phyloP scores from a whole-genome alignment of 768 basidiomycete genomes.

The Tubosaeta brunneosetosa region DNA sequence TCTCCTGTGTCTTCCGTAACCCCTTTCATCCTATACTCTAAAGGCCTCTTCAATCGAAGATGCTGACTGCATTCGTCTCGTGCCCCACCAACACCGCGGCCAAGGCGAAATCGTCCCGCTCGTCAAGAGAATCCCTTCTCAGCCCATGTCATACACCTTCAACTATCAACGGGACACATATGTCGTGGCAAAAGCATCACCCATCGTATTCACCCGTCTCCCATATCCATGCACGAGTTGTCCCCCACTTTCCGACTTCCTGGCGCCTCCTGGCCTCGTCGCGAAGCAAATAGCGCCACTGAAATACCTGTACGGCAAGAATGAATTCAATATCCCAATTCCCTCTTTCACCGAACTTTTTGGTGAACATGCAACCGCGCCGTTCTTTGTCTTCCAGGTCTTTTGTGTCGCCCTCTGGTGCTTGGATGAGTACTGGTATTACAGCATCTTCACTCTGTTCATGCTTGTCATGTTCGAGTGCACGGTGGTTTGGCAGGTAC shows the following conservation, averaged over 20 bases:
- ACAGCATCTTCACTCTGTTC: conserved; percentile 94
- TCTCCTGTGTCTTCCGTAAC: not conserved
- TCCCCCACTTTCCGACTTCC: conserved; percentile 66
- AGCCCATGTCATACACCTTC: conserved; percentile 73
- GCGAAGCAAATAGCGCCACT: conserved; percentile 46
- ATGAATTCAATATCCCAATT: conserved; percentile 96
- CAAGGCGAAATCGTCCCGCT: conserved; percentile 85
- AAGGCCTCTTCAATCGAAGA: conserved; percentile 61
- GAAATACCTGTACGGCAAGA: conserved; percentile 74
- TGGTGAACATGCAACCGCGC: conserved; percentile 92
- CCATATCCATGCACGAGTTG: conserved; percentile 80
- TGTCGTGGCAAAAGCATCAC: conserved; percentile 54
- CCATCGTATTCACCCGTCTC: conserved; percentile 66
- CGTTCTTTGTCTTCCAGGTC: conserved; percentile 98
- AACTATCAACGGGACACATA: conserved; percentile 95
- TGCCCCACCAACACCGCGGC: conserved; percentile 78
- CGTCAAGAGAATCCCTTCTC: conserved; percentile 52
- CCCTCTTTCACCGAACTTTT: conserved; percentile 92
- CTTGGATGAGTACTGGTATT: conserved; percentile 99
- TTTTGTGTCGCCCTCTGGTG: conserved; percentile 98
- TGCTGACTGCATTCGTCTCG: conserved; percentile 77
- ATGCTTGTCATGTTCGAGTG: conserved; percentile 99
- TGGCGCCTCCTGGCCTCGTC: conserved; percentile 53
- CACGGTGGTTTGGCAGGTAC: conserved; percentile 96
- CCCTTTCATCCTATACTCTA: not conserved